phyloP scores from a whole-genome alignment of 148 eudicot species.

The Cornus florida region DNA sequence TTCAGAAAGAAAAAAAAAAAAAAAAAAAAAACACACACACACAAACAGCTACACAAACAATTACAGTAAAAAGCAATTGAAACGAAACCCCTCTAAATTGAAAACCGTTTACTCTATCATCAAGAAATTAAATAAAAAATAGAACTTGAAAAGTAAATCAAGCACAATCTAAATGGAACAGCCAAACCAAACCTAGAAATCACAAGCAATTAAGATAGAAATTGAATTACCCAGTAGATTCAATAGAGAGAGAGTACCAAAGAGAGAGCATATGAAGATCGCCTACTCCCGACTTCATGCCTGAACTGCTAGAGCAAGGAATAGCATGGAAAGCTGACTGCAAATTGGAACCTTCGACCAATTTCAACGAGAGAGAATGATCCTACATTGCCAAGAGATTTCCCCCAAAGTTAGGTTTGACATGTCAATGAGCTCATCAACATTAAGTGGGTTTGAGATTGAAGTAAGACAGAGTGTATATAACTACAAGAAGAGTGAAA shows the following conservation, averaged over 20 bases:
- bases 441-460: too few species aligned
- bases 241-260: not conserved
- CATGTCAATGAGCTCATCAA: too few species aligned
- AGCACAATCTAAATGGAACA: not conserved
- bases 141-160: not conserved
- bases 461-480: too few species aligned
- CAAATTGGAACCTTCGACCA: too few species aligned
- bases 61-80: not conserved
- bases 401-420: too few species aligned
- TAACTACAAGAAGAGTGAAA: too few species aligned
- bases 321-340: too few species aligned
- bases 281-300: not conserved
- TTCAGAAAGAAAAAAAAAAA: not conserved
- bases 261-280: slow-evolving; percentile 1
- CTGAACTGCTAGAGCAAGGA: too few species aligned
- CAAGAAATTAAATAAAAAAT: not conserved
- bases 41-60: not conserved
- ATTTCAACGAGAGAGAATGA: too few species aligned
- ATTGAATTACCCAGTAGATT: not conserved
- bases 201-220: slow-evolving; percentile 6
- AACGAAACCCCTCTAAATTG: not conserved
- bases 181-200: not conserved
- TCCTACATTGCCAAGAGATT: too few species aligned
- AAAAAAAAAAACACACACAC: too few species aligned
- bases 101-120: not conserved